A percentile compares a stretch with the other conserved stretches of the same genome.
These are phyloP conservation scores for Neopestalotiopsis sp. DNA, from an alignment of 2,329 filamentous ascomycete species.

Conservation along the genomic window DNA sequence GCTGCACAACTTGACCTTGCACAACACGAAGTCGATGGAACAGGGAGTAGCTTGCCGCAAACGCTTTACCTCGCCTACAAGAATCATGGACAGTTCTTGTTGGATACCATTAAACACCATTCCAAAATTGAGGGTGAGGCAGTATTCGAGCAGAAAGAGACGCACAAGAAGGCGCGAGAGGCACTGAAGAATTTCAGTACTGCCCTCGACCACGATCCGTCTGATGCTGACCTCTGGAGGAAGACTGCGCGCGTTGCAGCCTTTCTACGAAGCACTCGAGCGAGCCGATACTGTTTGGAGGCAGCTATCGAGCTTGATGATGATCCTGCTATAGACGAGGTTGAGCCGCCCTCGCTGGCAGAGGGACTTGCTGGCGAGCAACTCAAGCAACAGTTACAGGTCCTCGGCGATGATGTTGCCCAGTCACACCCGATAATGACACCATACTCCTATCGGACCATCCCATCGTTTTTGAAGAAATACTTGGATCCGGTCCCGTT, in stretches of 20 bases:
- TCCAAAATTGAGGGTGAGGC: conserved; percentile 37
- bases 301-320: conserved; percentile 71
- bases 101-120: conserved; percentile 73
- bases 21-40: conserved; percentile 71
- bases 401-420: conserved; percentile 60
- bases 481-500: conserved; percentile 67
- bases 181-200: conserved; percentile 62
- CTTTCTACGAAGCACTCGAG: conserved; percentile 60
- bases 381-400: conserved; percentile 58
- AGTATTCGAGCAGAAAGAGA: conserved; percentile 42
- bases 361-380: conserved; percentile 69
- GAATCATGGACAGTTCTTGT: conserved; percentile 88
- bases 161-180: conserved; percentile 44
- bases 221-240: conserved; percentile 71
- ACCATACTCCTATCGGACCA: conserved; percentile 57
- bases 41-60: conserved; percentile 82
- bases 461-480: conserved; percentile 56
- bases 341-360: conserved; percentile 66
- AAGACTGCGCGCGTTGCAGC: conserved; percentile 62
- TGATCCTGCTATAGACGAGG: conserved; percentile 65
- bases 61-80: conserved; percentile 94
- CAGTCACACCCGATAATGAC: conserved; percentile 65
- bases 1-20: conserved; percentile 37
- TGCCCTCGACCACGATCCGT: conserved; percentile 68
- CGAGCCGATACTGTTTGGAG: conserved; percentile 67